Evolutionary conservation across 257 asterid genomes (phyloP), one percentile per base, ranked within the genome.

Genomic region (Jasminum sambac): DNA sequence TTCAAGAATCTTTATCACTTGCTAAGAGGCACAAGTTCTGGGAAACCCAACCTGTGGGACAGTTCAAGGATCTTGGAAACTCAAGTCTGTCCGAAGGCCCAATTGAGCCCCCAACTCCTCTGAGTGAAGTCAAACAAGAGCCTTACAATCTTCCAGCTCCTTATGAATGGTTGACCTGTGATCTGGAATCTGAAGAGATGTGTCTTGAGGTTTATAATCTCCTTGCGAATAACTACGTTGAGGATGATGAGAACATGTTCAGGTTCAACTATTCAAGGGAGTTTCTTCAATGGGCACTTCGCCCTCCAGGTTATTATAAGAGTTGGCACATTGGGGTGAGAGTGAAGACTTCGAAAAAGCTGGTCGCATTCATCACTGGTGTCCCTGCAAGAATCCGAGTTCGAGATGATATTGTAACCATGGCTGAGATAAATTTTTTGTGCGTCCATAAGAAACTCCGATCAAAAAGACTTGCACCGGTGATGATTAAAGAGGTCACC

Each of bases 31-130:
- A 77, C 59, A 72, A 77, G 71, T 77, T 77, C 69, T 77, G 81
- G 81, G 81, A 77, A 67, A 72, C 81, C 63, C 81, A 77, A 63
- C 81, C 81, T 61, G 81, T 77, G 34, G 81, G 77, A 10, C 81
- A 77, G 55, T 77, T 72, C 70, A 72, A 77, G 74, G 81, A 77
- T 63, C 81, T 77, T 67, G 81, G 74, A 34, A 48, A 72, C 41
- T 8, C 78, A 25, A 72, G 81, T 68, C 52, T 77, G 64, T 62
- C 66, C 6, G 81, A 77, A 68, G 81, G 81, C 58, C 75, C 81
- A 11, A 77, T 77, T 63, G 78, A 77, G 62, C 68, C 67, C 42
- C 78, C 78, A 21, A 77, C 81, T 6, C 81, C 74, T 3, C 24
- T 77, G 25, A 50, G 78, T 17, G 81, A 72, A 64, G 81, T 77